Conservation (phyloP, 1,284 basidiomycete genomes). For the Kwoniella shivajii region DNA sequence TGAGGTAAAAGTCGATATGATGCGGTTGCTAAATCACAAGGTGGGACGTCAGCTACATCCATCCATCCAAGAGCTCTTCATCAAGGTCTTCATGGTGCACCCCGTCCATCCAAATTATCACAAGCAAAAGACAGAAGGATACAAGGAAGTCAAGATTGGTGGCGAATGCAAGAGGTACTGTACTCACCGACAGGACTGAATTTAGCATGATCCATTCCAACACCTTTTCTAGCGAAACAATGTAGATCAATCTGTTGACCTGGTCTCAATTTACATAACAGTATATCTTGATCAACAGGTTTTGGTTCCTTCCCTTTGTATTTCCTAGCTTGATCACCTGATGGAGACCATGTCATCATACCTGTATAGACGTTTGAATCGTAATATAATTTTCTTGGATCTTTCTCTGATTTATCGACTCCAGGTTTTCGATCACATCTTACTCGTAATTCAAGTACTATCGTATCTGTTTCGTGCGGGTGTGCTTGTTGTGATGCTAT, state of each 20-base stretch:
- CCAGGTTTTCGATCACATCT: constrained; percentile 67
- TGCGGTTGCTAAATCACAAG: constrained; percentile 69
- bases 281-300: constrained; percentile 73
- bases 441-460: constrained; percentile 81
- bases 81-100: too few relatives aligned
- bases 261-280: constrained; percentile 90
- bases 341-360: constrained; percentile 78
- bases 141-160: too few relatives aligned
- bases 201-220: constrained; percentile 97
- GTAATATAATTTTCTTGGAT: constrained; percentile 68
- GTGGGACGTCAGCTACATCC: not conserved
- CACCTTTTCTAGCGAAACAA: constrained; percentile 76
- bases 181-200: constrained; percentile 90
- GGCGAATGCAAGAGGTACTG: not conserved
- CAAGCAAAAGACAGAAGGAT: too few relatives aligned
- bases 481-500: constrained; percentile 57
- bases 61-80: not conserved
- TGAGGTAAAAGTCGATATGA: constrained; percentile 91
- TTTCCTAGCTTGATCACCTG: constrained; percentile 73
- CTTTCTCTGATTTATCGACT: constrained; percentile 61
- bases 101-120: too few relatives aligned
- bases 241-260: constrained; percentile 80
- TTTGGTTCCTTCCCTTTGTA: constrained; percentile 44
- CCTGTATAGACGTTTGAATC: constrained; percentile 71
- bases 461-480: constrained; percentile 84